Evolutionary conservation across 1,139 yeast genomes (phyloP).

Genomic region (Protomyces gravidus): DNA sequence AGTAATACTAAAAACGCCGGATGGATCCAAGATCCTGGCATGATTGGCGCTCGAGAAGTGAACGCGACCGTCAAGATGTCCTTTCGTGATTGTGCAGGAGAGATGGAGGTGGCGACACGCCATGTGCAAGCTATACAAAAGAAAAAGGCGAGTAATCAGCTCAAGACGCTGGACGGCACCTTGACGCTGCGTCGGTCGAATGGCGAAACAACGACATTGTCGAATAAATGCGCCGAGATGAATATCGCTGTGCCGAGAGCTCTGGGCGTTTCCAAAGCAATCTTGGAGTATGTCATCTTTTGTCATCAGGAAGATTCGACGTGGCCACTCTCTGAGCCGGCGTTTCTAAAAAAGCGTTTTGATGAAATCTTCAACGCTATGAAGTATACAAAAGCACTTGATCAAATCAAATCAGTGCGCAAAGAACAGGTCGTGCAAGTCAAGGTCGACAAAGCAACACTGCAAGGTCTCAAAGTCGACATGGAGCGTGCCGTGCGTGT

Average conservation of each 20-base stretch:
- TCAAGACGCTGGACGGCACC: slow-evolving; percentile 89
- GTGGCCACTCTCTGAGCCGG: slow-evolving; percentile 95
- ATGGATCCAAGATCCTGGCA: slow-evolving; percentile 79
- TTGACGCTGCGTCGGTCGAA: slow-evolving; percentile 55
- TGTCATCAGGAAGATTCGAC: slow-evolving; percentile 96
- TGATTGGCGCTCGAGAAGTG: slow-evolving; percentile 63
- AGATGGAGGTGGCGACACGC: slow-evolving; percentile 79
- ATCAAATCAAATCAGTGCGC: slow-evolving; percentile 61
- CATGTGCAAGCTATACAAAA: slow-evolving; percentile 69
- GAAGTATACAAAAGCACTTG: slow-evolving; percentile 86
- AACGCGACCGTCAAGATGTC: slow-evolving; percentile 88
- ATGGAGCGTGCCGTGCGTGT: slow-evolving; percentile 66
- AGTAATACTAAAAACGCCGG: slow-evolving; percentile 97
- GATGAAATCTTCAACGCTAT: slow-evolving; percentile 96
- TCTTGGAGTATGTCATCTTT: slow-evolving; percentile 86
- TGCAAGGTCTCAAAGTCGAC: slow-evolving; percentile 68
- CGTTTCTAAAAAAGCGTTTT: slow-evolving; percentile 79
- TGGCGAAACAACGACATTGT: slow-evolving; percentile 68
- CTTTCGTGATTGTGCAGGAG: slow-evolving; percentile 67
- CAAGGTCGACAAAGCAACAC: slow-evolving; percentile 70
- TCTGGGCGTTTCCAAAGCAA: slow-evolving; percentile 82
- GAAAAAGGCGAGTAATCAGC: slow-evolving; percentile 50
- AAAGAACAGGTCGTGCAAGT: slow-evolving; percentile 75
- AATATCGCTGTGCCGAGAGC: slow-evolving; percentile 76
- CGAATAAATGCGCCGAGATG: slow-evolving; percentile 79